Evolutionary conservation across 2,329 filamentous ascomycete genomes (phyloP).

Genomic region (Cyphellophora europaea): DNA sequence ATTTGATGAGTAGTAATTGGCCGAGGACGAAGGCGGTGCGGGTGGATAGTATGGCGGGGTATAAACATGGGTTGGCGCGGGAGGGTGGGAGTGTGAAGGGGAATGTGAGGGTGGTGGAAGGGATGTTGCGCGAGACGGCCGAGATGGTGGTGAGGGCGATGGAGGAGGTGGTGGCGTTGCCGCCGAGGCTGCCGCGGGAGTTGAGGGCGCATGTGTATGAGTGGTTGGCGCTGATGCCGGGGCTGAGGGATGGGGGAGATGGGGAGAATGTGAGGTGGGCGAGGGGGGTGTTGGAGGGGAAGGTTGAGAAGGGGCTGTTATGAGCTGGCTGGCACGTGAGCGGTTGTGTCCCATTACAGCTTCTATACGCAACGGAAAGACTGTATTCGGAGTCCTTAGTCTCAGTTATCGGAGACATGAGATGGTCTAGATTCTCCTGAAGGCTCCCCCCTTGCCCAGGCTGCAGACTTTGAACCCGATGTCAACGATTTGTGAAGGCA

Average conservation of each 20-base stretch:
- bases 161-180: constrained; percentile 13
- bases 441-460: no score
- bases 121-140: constrained; percentile 12
- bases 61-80: constrained; percentile 8
- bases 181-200: constrained; percentile 14
- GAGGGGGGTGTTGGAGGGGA: neutral
- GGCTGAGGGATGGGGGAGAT: constrained; percentile 2
- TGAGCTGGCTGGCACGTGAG: no score
- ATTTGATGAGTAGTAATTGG: constrained; percentile 19
- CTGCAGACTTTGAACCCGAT: no score
- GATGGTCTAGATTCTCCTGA: no score
- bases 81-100: constrained; percentile 1
- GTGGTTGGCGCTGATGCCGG: constrained; percentile 19
- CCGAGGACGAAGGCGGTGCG: constrained; percentile 14
- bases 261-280: neutral
- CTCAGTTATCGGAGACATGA: no score
- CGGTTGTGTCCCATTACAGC: no score
- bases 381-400: no score
- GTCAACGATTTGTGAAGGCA: no score
- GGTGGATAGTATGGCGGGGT: constrained; percentile 16
- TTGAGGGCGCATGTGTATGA: constrained; percentile 16
- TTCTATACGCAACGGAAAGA: no score
- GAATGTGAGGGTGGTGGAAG: constrained; percentile 5
- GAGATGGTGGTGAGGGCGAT: constrained; percentile 16
- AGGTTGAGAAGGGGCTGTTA: neutral